Evolutionary conservation across 129 eudicot species (phyloP).

Genomic region (Ambrosia artemisiifolia): DNA sequence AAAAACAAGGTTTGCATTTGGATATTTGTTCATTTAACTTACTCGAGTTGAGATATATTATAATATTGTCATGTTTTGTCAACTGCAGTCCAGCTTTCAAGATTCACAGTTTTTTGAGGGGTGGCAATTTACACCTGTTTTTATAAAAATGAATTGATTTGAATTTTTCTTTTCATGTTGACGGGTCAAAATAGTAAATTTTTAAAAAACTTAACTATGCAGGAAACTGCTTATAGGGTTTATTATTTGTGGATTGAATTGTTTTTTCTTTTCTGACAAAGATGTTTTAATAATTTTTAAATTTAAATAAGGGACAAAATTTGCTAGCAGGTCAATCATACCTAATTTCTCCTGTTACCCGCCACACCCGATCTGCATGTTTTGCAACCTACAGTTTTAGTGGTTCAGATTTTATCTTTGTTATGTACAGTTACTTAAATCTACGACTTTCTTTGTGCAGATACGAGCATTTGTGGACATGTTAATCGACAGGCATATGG

Average conservation of each 20-base stretch:
- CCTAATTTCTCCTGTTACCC: background rate
- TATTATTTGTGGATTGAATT: no score
- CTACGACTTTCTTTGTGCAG: conserved; percentile 37
- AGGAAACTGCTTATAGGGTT: no score
- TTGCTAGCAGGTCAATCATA: background rate
- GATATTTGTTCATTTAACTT: background rate
- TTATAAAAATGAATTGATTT: background rate
- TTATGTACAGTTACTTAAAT: background rate
- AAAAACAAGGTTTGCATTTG: conserved; percentile 69
- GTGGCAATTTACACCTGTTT: background rate
- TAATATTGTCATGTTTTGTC: background rate
- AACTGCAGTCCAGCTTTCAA: no score
- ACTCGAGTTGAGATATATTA: conserved; percentile 3
- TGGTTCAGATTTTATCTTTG: background rate
- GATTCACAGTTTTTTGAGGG: no score
- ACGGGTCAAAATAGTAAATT: background rate
- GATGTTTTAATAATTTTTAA: no score
- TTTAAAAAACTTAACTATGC: no score
- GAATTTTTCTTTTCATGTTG: background rate
- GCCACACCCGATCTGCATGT: background rate
- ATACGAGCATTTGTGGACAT: conserved; percentile 95
- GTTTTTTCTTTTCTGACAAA: no score
- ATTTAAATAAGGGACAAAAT: background rate
- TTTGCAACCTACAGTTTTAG: background rate
- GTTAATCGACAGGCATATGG: conserved; percentile 84